phyloP scores from a whole-genome alignment of 208 protist species.

The Leishmania martiniquensis region DNA sequence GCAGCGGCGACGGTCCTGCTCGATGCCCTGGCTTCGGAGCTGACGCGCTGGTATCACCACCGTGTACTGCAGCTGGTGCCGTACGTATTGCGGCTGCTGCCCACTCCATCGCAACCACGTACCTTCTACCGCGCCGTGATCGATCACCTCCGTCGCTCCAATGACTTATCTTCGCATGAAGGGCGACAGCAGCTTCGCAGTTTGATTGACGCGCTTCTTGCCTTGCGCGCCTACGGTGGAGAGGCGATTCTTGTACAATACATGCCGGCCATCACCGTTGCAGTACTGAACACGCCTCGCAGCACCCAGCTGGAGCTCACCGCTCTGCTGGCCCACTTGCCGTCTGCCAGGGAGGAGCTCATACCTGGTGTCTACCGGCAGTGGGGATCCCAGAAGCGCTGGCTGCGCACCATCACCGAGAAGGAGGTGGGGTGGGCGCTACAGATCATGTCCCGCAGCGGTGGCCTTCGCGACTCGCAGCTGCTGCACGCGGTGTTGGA shows the following conservation, averaged over 20 bases:
- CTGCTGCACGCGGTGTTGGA: slow-evolving; percentile 64
- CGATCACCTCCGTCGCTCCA: slow-evolving; percentile 49
- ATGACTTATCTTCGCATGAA: slow-evolving; percentile 56
- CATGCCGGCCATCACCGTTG: slow-evolving; percentile 67
- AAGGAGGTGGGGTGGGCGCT: slow-evolving; percentile 56
- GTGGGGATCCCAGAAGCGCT: slow-evolving; percentile 50
- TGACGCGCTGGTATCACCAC: slow-evolving; percentile 26
- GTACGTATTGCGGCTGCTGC: slow-evolving; percentile 43
- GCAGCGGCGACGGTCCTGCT: slow-evolving; percentile 13
- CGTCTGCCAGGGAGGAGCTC: slow-evolving; percentile 45
- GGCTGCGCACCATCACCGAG: slow-evolving; percentile 47
- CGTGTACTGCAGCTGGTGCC: slow-evolving; percentile 45
- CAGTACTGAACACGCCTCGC: slow-evolving; percentile 54
- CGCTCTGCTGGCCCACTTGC: slow-evolving; percentile 48
- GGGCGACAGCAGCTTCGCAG: slow-evolving; percentile 34
- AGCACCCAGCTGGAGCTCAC: slow-evolving; percentile 64
- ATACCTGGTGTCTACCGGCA: slow-evolving; percentile 60
- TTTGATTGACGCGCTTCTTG: slow-evolving; percentile 53
- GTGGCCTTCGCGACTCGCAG: slow-evolving; percentile 36
- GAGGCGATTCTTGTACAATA: slow-evolving; percentile 58
- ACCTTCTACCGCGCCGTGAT: slow-evolving; percentile 53
- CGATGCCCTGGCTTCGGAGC: slow-evolving; percentile 21
- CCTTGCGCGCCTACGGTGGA: slow-evolving; percentile 62
- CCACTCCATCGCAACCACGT: slow-evolving; percentile 32
- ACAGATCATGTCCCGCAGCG: slow-evolving; percentile 50